phyloP scores from a whole-genome alignment of 306 rosid genomes.

The Citrullus mucosospermus region DNA sequence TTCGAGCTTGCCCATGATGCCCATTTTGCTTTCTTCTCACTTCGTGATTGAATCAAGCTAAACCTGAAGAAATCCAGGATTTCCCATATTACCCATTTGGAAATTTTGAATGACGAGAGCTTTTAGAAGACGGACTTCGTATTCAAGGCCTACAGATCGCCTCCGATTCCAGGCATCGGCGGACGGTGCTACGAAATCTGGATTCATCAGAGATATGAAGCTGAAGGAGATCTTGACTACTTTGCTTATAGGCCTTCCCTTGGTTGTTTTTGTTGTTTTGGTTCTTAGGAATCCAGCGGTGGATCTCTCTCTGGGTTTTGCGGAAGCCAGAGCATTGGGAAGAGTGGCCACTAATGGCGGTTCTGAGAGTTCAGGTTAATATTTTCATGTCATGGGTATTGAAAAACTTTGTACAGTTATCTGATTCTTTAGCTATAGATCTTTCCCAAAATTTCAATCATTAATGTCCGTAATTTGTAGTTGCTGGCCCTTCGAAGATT shows the following conservation, averaged over 20 bases:
- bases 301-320: constrained; percentile 16
- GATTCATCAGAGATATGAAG: constrained; percentile 7
- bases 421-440: not conserved
- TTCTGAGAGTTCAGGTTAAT: constrained; percentile 12
- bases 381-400: not conserved
- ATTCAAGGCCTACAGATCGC: not conserved
- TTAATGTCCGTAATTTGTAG: not conserved
- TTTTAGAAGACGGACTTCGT: constrained; percentile 2
- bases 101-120: constrained; percentile 11
- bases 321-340: constrained; percentile 19
- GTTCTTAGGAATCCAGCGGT: constrained; percentile 9
- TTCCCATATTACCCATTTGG: not conserved
- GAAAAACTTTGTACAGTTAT: not conserved
- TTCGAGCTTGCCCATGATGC: not conserved
- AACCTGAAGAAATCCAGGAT: not conserved
- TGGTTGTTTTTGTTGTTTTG: constrained; percentile 16
- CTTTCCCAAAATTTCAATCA: not conserved
- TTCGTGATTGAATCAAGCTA: not conserved
- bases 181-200: not conserved
- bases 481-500: not conserved
- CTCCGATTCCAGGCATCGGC: not conserved
- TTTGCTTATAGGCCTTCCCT: constrained; percentile 20
- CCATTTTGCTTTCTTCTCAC: not conserved
- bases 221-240: constrained; percentile 16
- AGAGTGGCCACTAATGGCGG: not conserved